Evolutionary conservation across 1,284 basidiomycete genomes (phyloP).

Genomic region (Cryptococcus hybrid): DNA sequence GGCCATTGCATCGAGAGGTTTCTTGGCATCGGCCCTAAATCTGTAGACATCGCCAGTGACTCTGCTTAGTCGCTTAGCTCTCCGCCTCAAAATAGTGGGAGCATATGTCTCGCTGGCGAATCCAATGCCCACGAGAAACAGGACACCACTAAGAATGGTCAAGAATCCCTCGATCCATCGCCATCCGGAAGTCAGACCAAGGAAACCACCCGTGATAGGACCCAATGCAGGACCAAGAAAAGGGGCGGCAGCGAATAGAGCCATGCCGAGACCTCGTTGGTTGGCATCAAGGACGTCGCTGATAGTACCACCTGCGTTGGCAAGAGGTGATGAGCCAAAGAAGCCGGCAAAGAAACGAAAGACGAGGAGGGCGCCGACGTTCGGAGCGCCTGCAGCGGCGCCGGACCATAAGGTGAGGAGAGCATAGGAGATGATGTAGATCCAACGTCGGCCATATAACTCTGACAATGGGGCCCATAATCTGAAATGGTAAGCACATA

Average conservation of each 20-base stretch:
- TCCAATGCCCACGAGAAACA: constrained; percentile 34
- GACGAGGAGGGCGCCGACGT: constrained; percentile 31
- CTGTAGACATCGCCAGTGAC: constrained; percentile 51
- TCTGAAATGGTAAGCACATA: no score
- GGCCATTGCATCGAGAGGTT: constrained; percentile 31
- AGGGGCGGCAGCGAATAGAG: constrained; percentile 62
- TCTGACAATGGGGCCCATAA: constrained; percentile 55
- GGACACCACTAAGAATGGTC: constrained; percentile 51
- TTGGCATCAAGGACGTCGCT: constrained; percentile 42
- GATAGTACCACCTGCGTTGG: constrained; percentile 48
- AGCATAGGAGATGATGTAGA: constrained; percentile 60
- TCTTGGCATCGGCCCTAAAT: constrained; percentile 52
- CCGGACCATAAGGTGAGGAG: constrained; percentile 40
- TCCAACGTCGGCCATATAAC: constrained; percentile 56
- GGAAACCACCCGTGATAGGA: constrained; percentile 46
- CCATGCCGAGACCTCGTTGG: constrained; percentile 47
- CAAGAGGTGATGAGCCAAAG: constrained; percentile 46
- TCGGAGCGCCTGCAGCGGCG: constrained; percentile 30
- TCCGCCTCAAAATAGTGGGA: constrained; percentile 47
- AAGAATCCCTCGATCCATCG: constrained; percentile 66
- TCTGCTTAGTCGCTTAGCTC: constrained; percentile 45
- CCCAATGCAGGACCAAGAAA: constrained; percentile 64
- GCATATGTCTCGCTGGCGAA: constrained; percentile 53
- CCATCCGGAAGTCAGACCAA: constrained; percentile 48
- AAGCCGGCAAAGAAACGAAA: constrained; percentile 46